Percentiles rank a stretch among this genome's conserved stretches.
Conservation (phyloP, 1,139 yeast species). For the Saccharomyces pastorianus region DNA sequence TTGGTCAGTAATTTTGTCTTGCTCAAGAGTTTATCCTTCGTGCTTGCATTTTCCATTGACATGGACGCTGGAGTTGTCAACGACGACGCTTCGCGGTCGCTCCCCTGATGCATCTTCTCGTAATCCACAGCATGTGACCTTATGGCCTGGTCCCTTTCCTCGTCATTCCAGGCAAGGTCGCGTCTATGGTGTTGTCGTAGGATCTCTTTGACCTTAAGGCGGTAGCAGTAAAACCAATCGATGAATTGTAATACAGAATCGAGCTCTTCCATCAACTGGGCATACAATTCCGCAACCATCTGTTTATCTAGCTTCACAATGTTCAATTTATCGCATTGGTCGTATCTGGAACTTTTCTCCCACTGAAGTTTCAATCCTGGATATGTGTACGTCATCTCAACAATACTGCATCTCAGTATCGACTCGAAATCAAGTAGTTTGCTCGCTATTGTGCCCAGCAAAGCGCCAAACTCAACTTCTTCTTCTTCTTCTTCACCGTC, state of each 20-base stretch:
- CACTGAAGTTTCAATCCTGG: constrained; percentile 12
- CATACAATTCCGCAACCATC: constrained; percentile 2
- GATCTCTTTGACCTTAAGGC: background rate
- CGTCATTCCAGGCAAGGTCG: background rate
- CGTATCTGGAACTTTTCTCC: constrained; percentile 6
- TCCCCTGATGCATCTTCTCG: background rate
- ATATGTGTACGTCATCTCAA: constrained; percentile 12
- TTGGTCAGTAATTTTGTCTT: constrained; percentile 34
- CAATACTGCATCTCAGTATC: constrained; percentile 9
- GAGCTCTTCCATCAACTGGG: constrained; percentile 5
- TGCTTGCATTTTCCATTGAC: constrained; percentile 10
- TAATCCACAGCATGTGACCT: background rate
- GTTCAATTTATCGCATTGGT: constrained; percentile 8
- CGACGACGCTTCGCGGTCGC: background rate
- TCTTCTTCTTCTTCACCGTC: background rate
- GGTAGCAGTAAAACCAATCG: constrained; percentile 14
- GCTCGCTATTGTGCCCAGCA: background rate
- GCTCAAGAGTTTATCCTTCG: constrained; percentile 31
- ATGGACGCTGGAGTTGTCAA: background rate
- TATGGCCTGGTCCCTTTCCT: background rate
- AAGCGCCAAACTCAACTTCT: constrained; percentile 2
- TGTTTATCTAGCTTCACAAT: constrained; percentile 10
- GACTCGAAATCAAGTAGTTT: constrained; percentile 11
- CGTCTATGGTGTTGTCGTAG: background rate
- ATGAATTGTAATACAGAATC: constrained; percentile 10